A percentile compares a stretch with the other conserved stretches of the same genome.
phyloP scores from a whole-genome alignment of 129 eudicot species.

The Silybum marianum region DNA sequence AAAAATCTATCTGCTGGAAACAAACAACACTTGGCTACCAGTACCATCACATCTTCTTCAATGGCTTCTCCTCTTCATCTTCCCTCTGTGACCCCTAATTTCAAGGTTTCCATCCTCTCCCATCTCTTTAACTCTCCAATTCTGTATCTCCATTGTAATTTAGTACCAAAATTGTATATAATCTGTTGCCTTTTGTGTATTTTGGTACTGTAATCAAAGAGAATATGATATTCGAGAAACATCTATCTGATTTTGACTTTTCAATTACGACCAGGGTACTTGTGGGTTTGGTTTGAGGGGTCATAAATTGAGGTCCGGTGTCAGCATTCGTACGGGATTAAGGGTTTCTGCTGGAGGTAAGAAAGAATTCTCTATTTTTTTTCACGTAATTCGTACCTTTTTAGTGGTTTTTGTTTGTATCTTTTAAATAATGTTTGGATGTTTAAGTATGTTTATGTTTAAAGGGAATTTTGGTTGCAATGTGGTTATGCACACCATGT shows the following conservation, averaged over 20 bases:
- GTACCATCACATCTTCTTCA: conserved; percentile 24
- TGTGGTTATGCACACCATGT: conserved; percentile 29
- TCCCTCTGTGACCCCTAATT: conserved; percentile 25
- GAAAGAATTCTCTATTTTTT: neutral
- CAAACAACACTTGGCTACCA: neutral
- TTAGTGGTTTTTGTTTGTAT: neutral
- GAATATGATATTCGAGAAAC: neutral
- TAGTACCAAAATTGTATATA: neutral
- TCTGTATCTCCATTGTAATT: neutral
- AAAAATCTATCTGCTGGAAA: neutral
- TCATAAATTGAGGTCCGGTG: conserved; percentile 1
- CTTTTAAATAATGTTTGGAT: neutral
- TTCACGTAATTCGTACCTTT: neutral
- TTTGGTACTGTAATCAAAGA: neutral
- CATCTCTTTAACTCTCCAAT: neutral
- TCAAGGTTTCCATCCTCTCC: conserved; percentile 7
- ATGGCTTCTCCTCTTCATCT: conserved; percentile 38
- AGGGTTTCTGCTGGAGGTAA: conserved; percentile 39
- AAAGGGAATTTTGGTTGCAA: conserved; percentile 4
- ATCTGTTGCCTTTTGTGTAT: neutral
- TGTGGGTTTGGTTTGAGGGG: conserved; percentile 25
- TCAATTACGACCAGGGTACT: conserved; percentile 17
- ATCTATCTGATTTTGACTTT: neutral
- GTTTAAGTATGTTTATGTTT: conserved; percentile 4
- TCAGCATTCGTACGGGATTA: conserved; percentile 30